Evolutionary conservation across 2,329 filamentous ascomycete genomes (phyloP).

Genomic region (Colletotrichum tropicicola): DNA sequence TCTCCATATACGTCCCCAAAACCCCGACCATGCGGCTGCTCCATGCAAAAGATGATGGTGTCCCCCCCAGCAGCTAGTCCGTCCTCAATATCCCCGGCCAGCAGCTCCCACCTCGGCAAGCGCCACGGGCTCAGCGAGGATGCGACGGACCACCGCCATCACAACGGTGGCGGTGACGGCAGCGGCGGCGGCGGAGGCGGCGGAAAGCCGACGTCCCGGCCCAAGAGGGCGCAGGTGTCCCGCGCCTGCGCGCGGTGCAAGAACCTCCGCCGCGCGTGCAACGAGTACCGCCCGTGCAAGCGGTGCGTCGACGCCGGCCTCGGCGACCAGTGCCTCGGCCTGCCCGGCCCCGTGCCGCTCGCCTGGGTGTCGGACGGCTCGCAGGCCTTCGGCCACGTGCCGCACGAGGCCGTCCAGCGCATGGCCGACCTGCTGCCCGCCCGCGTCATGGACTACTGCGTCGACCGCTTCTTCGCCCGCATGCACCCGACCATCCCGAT

Average conservation of each 20-base stretch:
- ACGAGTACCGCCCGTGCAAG: slow-evolving; percentile 52
- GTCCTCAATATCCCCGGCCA: slow-evolving; percentile 24
- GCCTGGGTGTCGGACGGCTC: slow-evolving; percentile 32
- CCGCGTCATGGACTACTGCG: slow-evolving; percentile 47
- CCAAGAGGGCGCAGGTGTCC: slow-evolving; percentile 46
- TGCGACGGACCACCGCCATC: neutral
- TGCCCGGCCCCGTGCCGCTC: slow-evolving; percentile 27
- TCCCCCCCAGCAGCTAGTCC: slow-evolving; percentile 29
- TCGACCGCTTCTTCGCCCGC: slow-evolving; percentile 48
- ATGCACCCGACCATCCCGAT: slow-evolving; percentile 54
- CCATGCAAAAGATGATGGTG: slow-evolving; percentile 27
- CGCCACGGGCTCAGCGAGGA: slow-evolving; percentile 16
- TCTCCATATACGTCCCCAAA: neutral
- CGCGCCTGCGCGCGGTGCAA: slow-evolving; percentile 54
- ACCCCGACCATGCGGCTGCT: slow-evolving; percentile 22
- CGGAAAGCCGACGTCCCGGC: slow-evolving; percentile 15
- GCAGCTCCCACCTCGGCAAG: slow-evolving; percentile 29
- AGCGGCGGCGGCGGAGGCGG: neutral
- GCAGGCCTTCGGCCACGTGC: slow-evolving; percentile 34
- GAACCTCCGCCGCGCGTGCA: slow-evolving; percentile 52
- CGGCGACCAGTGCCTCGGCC: slow-evolving; percentile 45
- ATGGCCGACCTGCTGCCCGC: slow-evolving; percentile 44
- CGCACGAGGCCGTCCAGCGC: slow-evolving; percentile 37
- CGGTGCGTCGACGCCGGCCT: slow-evolving; percentile 53
- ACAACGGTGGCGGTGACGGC: neutral